phyloP scores from a whole-genome alignment of 2,329 filamentous ascomycete species.

The Lizonia empirigonia region DNA sequence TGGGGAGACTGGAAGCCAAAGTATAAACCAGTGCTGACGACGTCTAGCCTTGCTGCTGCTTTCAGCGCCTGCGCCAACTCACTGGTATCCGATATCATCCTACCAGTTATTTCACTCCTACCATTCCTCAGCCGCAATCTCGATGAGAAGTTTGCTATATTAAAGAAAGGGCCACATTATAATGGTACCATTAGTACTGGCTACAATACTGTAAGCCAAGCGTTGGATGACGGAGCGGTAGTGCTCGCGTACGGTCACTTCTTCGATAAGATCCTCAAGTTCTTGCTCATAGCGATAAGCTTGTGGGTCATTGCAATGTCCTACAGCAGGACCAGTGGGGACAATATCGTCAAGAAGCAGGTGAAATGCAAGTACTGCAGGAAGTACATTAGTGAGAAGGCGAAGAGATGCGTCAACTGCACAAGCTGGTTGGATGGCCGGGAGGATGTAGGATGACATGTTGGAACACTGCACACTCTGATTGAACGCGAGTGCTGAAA shows the following conservation, averaged over 20 bases:
- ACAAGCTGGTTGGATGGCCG: conserved; percentile 64
- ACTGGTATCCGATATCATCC: conserved; percentile 72
- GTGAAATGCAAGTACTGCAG: conserved; percentile 72
- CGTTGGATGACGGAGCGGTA: conserved; percentile 72
- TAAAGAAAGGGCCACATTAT: conserved; percentile 61
- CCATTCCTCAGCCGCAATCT: conserved; percentile 73
- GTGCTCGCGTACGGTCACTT: conserved; percentile 76
- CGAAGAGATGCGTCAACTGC: conserved; percentile 62
- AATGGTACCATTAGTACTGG: conserved; percentile 52
- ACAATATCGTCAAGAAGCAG: conserved; percentile 73
- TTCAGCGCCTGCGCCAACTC: conserved; percentile 75
- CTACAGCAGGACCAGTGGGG: conserved; percentile 66
- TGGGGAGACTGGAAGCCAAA: no score
- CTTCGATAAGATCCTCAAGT: conserved; percentile 68
- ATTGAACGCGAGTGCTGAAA: background rate
- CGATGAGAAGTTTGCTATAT: conserved; percentile 74
- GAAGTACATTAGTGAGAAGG: conserved; percentile 67
- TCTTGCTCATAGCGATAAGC: conserved; percentile 67
- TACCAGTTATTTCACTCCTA: conserved; percentile 71
- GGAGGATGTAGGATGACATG: conserved; percentile 48
- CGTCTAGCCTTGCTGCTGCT: conserved; percentile 66
- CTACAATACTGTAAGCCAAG: conserved; percentile 74
- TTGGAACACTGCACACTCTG: background rate
- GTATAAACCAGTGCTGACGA: background rate
- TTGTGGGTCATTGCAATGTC: conserved; percentile 68